A percentile compares a stretch with the other conserved stretches of the same genome.
Evolutionary conservation across 2,329 filamentous ascomycete species (phyloP).

Genomic region (Cladophialophora immunda): DNA sequence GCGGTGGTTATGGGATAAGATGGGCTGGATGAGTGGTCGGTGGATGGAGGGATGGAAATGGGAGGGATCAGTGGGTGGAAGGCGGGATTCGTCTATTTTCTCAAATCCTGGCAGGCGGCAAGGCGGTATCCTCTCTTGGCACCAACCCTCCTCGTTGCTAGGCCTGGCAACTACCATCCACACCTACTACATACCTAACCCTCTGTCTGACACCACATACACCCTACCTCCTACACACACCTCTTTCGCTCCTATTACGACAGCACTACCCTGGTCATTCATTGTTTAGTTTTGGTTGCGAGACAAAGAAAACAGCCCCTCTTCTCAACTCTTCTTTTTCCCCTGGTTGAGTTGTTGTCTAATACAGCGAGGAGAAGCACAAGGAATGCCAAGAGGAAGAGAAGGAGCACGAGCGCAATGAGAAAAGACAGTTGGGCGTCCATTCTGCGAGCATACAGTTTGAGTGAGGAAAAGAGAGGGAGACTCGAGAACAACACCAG

Average conservation of each 20-base stretch:
- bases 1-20: constrained; percentile 21
- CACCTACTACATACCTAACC: no score
- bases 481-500: neutral
- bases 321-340: neutral
- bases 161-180: no score
- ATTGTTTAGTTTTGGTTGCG: constrained; percentile 12
- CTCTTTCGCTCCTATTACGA: no score
- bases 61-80: constrained; percentile 20
- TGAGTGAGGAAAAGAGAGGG: neutral
- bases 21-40: constrained; percentile 21
- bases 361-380: neutral
- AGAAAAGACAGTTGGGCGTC: neutral
- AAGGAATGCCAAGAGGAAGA: neutral
- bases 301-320: constrained; percentile 4
- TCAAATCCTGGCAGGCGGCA: constrained; percentile 36
- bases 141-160: neutral
- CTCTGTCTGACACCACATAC: no score
- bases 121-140: constrained; percentile 20
- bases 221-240: no score
- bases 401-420: neutral
- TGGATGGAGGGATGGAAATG: constrained; percentile 5
- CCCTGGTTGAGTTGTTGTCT: neutral
- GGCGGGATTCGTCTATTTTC: constrained; percentile 34
- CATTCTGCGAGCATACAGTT: neutral
- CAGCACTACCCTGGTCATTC: no score